Conservation (phyloP, 495 filamentous ascomycete species). For the Penicillium canariense region DNA sequence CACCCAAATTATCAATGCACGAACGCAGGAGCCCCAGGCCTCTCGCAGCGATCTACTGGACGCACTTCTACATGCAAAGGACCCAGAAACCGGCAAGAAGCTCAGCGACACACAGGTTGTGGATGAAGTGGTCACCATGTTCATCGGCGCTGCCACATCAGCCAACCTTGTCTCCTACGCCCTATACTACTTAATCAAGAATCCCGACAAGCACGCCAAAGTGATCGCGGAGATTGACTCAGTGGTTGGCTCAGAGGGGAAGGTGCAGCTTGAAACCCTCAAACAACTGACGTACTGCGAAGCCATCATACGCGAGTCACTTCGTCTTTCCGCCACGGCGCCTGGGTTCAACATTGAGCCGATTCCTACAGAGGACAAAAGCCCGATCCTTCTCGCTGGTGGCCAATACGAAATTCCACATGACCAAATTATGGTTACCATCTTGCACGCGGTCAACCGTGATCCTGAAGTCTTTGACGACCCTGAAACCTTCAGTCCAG, state of each 20-base stretch:
- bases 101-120: slow-evolving; percentile 61
- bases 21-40: slow-evolving; percentile 41
- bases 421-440: slow-evolving; percentile 57
- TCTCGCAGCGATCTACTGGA: slow-evolving; percentile 67
- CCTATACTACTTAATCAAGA: slow-evolving; percentile 46
- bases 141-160: slow-evolving; percentile 46
- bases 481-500: slow-evolving; percentile 60
- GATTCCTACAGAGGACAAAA: slow-evolving; percentile 45
- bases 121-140: slow-evolving; percentile 61
- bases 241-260: slow-evolving; percentile 29
- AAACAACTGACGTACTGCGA: slow-evolving; percentile 63
- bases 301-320: slow-evolving; percentile 67
- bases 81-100: slow-evolving; percentile 62
- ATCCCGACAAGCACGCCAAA: slow-evolving; percentile 32
- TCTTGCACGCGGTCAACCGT: slow-evolving; percentile 64
- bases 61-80: slow-evolving; percentile 64
- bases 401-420: slow-evolving; percentile 66
- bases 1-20: slow-evolving; percentile 57
- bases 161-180: slow-evolving; percentile 45
- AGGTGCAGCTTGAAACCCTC: slow-evolving; percentile 54
- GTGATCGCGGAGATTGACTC: slow-evolving; percentile 45
- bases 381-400: slow-evolving; percentile 50
- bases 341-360: slow-evolving; percentile 59
- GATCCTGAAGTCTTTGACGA: slow-evolving; percentile 67
- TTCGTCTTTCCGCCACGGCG: slow-evolving; percentile 67